These are phyloP conservation scores for Vitis rupestris DNA, from an alignment of 164 flowering plant genomes.

Conservation along the genomic window DNA sequence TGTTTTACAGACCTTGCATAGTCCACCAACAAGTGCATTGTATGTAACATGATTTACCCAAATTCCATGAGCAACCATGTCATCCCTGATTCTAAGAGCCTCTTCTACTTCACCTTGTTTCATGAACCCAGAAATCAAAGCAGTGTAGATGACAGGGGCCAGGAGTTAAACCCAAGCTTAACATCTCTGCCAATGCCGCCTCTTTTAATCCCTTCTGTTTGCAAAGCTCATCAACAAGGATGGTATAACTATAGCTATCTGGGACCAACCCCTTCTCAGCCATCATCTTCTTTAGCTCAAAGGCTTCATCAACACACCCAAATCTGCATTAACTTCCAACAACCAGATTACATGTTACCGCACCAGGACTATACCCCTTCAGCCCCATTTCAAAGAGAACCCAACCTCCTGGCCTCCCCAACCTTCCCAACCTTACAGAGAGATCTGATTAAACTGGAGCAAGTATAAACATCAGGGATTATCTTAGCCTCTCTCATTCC, in stretches of 20 bases:
- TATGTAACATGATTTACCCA: constrained; percentile 7
- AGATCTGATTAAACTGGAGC: constrained; percentile 52
- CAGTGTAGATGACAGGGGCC: constrained; percentile 27
- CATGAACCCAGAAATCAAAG: constrained; percentile 48
- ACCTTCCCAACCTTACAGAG: constrained; percentile 53
- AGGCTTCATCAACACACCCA: constrained; percentile 59
- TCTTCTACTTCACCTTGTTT: constrained; percentile 17
- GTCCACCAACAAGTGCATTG: constrained; percentile 14
- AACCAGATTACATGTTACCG: constrained; percentile 55
- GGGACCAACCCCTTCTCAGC: constrained; percentile 40
- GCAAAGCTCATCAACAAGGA: constrained; percentile 5
- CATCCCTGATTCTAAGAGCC: constrained; percentile 18
- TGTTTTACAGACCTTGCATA: constrained; percentile 12
- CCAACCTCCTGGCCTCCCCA: constrained; percentile 33
- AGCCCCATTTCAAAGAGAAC: constrained; percentile 58
- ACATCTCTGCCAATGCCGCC: constrained; percentile 50
- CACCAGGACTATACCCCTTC: constrained; percentile 56
- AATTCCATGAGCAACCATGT: constrained; percentile 12
- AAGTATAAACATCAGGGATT: constrained; percentile 61
- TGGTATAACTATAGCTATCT: too few species aligned
- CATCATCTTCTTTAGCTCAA: constrained; percentile 52
- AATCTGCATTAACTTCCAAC: constrained; percentile 58
- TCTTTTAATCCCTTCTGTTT: constrained; percentile 36
- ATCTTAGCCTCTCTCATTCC: constrained; percentile 44
- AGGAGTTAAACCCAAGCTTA: constrained; percentile 37